Evolutionary conservation across 2,329 filamentous ascomycete genomes (phyloP).

Genomic region (Leptodontidium sp.): DNA sequence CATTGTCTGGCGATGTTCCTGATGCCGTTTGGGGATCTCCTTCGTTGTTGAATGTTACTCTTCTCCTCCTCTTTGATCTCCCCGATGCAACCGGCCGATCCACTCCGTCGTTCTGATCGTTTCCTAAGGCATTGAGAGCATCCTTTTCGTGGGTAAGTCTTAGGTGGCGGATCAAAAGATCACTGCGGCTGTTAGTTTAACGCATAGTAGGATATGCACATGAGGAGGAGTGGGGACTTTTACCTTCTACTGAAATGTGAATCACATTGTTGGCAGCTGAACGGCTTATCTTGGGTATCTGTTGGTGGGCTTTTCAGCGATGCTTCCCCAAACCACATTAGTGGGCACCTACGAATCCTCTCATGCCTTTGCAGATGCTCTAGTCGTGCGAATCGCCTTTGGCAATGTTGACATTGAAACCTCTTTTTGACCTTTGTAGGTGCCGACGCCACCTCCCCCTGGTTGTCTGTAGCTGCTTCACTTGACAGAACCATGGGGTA

Average conservation of each 20-base stretch:
- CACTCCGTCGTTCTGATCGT: constrained; percentile 1
- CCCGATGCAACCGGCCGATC: background rate
- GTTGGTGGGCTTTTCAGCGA: background rate
- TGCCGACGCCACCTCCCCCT: background rate
- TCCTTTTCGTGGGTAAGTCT: constrained; percentile 62
- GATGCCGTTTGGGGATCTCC: background rate
- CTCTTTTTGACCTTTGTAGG: constrained; percentile 24
- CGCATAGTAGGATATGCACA: background rate
- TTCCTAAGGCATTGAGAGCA: constrained; percentile 1
- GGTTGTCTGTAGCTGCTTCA: background rate
- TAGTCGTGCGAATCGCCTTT: constrained; percentile 68
- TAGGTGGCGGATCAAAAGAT: constrained; percentile 69
- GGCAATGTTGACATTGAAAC: constrained; percentile 64
- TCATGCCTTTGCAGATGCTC: constrained; percentile 72
- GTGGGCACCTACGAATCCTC: constrained; percentile 54
- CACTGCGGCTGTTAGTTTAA: constrained; percentile 59
- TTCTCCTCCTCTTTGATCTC: constrained; percentile 19
- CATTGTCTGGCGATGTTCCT: background rate
- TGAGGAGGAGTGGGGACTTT: constrained; percentile 44
- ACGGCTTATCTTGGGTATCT: constrained; percentile 71
- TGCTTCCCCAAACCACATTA: background rate
- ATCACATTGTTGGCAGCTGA: constrained; percentile 64
- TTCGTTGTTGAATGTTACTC: constrained; percentile 10
- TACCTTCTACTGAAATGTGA: constrained; percentile 70
- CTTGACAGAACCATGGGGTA: background rate